These are phyloP conservation scores for Saccharomycopsis amapae DNA, from an alignment of 805 yeast genomes.

Conservation along the genomic window DNA sequence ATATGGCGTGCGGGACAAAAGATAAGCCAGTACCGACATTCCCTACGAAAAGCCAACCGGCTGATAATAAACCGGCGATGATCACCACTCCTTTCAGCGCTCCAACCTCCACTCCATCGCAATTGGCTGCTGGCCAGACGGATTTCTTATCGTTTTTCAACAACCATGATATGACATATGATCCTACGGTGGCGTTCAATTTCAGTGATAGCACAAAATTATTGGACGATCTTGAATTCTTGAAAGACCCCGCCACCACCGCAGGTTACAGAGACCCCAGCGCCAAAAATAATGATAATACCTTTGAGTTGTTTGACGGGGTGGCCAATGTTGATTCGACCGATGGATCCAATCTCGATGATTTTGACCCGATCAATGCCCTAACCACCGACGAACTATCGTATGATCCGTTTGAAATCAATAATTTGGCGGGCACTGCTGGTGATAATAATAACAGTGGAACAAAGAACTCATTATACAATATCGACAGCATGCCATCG, in stretches of 20 bases:
- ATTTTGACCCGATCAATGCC: constrained; percentile 34
- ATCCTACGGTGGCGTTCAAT: constrained; percentile 46
- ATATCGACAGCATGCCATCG: constrained; percentile 19
- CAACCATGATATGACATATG: constrained; percentile 37
- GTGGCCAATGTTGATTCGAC: constrained; percentile 20
- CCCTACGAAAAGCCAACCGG: constrained; percentile 5
- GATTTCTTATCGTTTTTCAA: constrained; percentile 29
- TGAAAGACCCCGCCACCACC: constrained; percentile 10
- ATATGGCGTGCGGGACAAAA: constrained; percentile 77
- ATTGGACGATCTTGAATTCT: constrained; percentile 18
- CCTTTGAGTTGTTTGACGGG: constrained; percentile 22
- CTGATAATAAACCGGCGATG: not conserved
- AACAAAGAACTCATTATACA: constrained; percentile 2
- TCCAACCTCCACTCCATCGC: not conserved
- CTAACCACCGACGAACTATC: constrained; percentile 50
- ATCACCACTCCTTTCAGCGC: too few species aligned
- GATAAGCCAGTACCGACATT: constrained; percentile 56
- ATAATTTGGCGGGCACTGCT: too few species aligned
- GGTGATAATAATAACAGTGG: not conserved
- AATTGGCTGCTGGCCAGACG: not conserved
- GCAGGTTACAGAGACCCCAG: constrained; percentile 21
- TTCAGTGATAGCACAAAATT: constrained; percentile 17
- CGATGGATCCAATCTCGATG: constrained; percentile 10
- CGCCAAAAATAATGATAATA: constrained; percentile 17
- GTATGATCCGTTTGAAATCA: constrained; percentile 44